phyloP scores from a whole-genome alignment of 2,329 filamentous ascomycete genomes.

The Alternaria hordeiaustralica region DNA sequence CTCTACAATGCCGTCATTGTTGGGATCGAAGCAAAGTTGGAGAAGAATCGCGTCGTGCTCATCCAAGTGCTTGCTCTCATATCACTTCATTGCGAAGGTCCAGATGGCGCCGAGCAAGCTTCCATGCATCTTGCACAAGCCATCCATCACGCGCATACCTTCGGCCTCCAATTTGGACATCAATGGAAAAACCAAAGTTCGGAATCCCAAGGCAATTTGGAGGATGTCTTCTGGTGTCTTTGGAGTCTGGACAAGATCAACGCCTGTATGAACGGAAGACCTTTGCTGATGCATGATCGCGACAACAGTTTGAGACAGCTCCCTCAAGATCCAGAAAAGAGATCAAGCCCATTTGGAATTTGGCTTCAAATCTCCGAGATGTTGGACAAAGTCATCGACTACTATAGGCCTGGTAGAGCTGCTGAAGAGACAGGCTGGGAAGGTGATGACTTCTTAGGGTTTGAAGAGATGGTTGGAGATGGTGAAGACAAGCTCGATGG shows the following conservation, averaged over 20 bases:
- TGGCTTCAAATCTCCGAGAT: conserved; percentile 55
- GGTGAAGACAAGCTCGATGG: conserved; percentile 47
- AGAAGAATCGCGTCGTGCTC: conserved; percentile 55
- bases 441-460: conserved; percentile 52
- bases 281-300: conserved; percentile 56
- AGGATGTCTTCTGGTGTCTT: conserved; percentile 58
- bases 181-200: conserved; percentile 49
- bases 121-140: conserved; percentile 57
- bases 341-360: conserved; percentile 56
- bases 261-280: conserved; percentile 55
- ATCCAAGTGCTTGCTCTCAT: conserved; percentile 56
- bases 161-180: conserved; percentile 55
- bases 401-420: conserved; percentile 54
- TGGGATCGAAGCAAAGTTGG: conserved; percentile 50
- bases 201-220: conserved; percentile 48
- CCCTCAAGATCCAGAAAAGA: conserved; percentile 51
- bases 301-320: conserved; percentile 54
- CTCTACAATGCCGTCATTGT: conserved; percentile 53
- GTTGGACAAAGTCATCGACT: conserved; percentile 56
- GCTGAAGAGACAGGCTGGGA: conserved; percentile 56
- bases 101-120: conserved; percentile 55
- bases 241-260: conserved; percentile 59
- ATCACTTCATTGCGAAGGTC: conserved; percentile 56
- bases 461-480: conserved; percentile 53
- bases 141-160: conserved; percentile 58